Conservation (phyloP, 2,329 filamentous ascomycete species). For the Colletotrichum coccodes region DNA sequence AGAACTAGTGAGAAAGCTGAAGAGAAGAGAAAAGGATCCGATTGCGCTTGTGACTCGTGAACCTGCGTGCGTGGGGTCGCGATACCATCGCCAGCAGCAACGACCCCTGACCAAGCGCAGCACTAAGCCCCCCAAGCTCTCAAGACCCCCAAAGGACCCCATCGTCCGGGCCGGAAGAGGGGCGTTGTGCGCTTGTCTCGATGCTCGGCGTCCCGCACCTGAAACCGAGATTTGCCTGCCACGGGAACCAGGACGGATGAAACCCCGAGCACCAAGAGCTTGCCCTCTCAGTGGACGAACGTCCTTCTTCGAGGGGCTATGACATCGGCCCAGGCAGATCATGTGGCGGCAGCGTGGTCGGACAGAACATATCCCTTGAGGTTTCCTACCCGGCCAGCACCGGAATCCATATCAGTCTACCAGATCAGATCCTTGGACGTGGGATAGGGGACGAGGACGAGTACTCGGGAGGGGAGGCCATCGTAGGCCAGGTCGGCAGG, state of each 20-base stretch:
- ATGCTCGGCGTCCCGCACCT: constrained; percentile 4
- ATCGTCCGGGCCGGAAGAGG: not conserved
- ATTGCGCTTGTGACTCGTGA: not conserved
- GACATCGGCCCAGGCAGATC: not conserved
- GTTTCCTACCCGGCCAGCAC: not conserved
- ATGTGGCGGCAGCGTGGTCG: not conserved
- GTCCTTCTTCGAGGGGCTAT: not conserved
- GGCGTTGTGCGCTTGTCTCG: not conserved
- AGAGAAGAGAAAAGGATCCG: not conserved
- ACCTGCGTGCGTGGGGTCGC: not conserved
- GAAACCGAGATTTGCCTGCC: not conserved
- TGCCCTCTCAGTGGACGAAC: not conserved
- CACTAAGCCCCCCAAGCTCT: not conserved
- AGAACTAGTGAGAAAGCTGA: not conserved
- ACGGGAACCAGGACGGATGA: not conserved
- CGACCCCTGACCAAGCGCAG: not conserved
- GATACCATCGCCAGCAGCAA: not conserved
- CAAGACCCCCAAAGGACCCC: not conserved
- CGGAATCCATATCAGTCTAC: not conserved
- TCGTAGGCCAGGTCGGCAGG: too few species aligned
- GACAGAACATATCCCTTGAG: not conserved
- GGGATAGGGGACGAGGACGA: not conserved
- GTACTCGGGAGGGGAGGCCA: not conserved
- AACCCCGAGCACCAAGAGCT: not conserved
- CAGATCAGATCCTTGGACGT: not conserved